Base-by-base conservation (phyloP, 2,329 filamentous ascomycete species). In the Pyricularia sp. region DNA sequence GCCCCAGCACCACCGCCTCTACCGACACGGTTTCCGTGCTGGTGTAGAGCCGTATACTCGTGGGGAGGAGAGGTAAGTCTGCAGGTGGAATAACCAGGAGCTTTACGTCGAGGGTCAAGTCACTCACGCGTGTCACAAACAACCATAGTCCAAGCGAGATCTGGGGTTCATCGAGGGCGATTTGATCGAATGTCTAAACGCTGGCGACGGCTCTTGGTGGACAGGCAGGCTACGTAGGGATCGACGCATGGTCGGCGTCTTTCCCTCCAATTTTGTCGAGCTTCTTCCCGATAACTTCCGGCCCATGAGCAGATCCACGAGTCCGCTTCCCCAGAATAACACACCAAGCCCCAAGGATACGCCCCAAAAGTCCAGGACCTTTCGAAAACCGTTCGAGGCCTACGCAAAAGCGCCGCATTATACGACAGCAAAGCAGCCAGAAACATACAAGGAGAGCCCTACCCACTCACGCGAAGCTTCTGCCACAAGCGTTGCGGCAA, bases 161-260 rank as follows among this genome's bases (percentile, higher is more conserved):
- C 83, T 99, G 66, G 94, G 94, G 19, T 99, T 99, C 76, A 89
- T 99, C 70, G 94, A 99, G 76, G 94, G 94, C 68, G 94, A 99
- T 77, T 78, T 99, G 69, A 99, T 99, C 75, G 94, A 99, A 84
- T 97, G 93, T 73, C 82, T 99, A 64, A 99, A 99, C 75, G 94
- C 94, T 24, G 94, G 94, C 68, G 94, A 99, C 78, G 94, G 94
- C 64, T 93, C 91, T 61, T 99, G 94, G 94, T 99, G 94, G 94
- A 96, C 93, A 78, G 94, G 94, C 62, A 86, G 93, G 68, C 78
- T 99, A 73, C 90, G 88, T 73, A 86, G 94, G 70, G 94, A 99
- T 77, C 88, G 90, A 75, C 87, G 93, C 72, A 92, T 93, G 72
- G 88, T 97, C 71, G 94, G 94, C 64, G 81, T 94, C 24, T 99